A percentile compares a stretch with the other conserved stretches of the same genome.
Conservation (phyloP, 2,329 filamentous ascomycete genomes). For the Fusarium sp. region DNA sequence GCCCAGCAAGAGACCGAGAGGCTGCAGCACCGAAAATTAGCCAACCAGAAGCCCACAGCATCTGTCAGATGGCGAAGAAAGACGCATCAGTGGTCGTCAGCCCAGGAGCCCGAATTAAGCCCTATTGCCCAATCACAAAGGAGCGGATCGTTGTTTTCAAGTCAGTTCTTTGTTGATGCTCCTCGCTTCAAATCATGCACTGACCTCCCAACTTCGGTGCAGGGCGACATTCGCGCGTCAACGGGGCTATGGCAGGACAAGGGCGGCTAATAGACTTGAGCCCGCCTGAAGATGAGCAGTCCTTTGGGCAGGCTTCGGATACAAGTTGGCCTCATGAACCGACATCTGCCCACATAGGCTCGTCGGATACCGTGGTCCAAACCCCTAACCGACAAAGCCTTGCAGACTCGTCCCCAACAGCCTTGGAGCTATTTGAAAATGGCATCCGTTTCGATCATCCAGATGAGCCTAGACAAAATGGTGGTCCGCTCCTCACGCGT, state of each 20-base stretch:
- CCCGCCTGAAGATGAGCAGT: background rate
- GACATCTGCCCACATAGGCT: constrained; percentile 38
- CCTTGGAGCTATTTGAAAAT: constrained; percentile 53
- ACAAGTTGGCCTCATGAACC: background rate
- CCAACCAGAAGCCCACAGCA: constrained; percentile 54
- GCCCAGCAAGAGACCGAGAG: constrained; percentile 54
- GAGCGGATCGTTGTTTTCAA: constrained; percentile 42
- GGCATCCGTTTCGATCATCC: constrained; percentile 50
- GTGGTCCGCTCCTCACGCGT: background rate
- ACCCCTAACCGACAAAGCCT: constrained; percentile 50
- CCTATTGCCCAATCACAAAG: constrained; percentile 63
- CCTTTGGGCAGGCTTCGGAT: background rate
- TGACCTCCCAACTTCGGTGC: constrained; percentile 20
- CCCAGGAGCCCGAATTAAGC: constrained; percentile 65
- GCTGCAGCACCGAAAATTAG: constrained; percentile 61
- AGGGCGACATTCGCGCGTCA: constrained; percentile 25
- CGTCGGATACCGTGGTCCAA: constrained; percentile 58
- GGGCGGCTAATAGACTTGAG: constrained; percentile 32
- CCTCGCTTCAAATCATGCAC: background rate
- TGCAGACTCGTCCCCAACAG: constrained; percentile 42
- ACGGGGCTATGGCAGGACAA: background rate
- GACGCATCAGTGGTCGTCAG: constrained; percentile 67
- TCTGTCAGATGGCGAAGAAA: constrained; percentile 62
- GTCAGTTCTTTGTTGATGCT: constrained; percentile 42
- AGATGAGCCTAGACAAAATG: constrained; percentile 12